Evolutionary conservation across 2,329 filamentous ascomycete species (phyloP).

Genomic region (Talaromyces atroroseus): DNA sequence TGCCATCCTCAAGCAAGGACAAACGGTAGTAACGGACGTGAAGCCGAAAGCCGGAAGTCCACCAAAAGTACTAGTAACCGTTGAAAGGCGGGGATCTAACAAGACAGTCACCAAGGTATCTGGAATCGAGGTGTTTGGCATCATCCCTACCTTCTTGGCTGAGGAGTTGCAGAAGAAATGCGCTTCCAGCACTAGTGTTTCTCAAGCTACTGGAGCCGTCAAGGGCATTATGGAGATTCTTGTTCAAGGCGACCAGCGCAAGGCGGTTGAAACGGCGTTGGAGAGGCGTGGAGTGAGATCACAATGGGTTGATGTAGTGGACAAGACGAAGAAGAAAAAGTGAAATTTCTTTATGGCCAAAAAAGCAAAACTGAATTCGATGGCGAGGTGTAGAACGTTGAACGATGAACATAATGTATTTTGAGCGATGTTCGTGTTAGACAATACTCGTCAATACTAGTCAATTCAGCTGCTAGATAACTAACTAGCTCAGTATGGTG

Average conservation of each 20-base stretch:
- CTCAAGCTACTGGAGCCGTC: slow-evolving; percentile 57
- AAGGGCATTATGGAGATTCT: slow-evolving; percentile 62
- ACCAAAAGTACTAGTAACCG: slow-evolving; percentile 54
- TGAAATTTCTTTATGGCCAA: slow-evolving; percentile 13
- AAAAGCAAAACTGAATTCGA: no score
- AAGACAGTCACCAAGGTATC: slow-evolving; percentile 61
- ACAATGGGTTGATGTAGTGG: slow-evolving; percentile 59
- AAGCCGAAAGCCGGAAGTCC: slow-evolving; percentile 58
- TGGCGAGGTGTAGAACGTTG: no score
- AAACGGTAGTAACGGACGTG: slow-evolving; percentile 33
- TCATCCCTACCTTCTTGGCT: slow-evolving; percentile 55
- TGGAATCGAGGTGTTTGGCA: slow-evolving; percentile 57
- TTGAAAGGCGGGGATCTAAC: slow-evolving; percentile 61
- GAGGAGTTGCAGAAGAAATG: slow-evolving; percentile 64
- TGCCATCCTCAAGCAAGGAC: slow-evolving; percentile 45
- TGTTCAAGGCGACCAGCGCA: slow-evolving; percentile 62
- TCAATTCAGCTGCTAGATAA: no score
- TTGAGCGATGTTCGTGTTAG: no score
- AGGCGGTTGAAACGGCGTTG: slow-evolving; percentile 55
- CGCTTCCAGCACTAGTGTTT: slow-evolving; percentile 62
- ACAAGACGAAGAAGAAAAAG: slow-evolving; percentile 65
- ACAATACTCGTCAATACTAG: no score
- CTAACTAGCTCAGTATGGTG: no score
- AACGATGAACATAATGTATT: no score
- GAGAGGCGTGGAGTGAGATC: slow-evolving; percentile 53